Percentiles rank a stretch among this genome's conserved stretches.
Evolutionary conservation across 1,284 basidiomycete genomes (phyloP).

Genomic region (Earliella scabrosa): DNA sequence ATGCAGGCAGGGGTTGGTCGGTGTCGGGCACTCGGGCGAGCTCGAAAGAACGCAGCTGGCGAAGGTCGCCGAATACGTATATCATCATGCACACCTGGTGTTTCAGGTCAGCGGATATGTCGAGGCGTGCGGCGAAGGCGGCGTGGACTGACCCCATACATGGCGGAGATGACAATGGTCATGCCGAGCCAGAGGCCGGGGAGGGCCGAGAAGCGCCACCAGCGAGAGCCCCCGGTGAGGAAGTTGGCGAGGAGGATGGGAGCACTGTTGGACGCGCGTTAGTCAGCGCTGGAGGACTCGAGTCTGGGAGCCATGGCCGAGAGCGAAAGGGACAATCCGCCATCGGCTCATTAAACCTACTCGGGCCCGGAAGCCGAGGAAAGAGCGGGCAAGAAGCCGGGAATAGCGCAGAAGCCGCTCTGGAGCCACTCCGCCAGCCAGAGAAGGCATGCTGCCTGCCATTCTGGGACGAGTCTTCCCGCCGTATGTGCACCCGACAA

Average conservation of each 20-base stretch:
- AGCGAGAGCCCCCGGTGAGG: slow-evolving; percentile 45
- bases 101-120: not conserved
- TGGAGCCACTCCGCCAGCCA: too few species aligned
- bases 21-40: slow-evolving; percentile 67
- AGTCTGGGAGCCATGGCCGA: not conserved
- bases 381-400: not conserved
- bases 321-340: not conserved
- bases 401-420: not conserved
- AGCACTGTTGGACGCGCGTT: slow-evolving; percentile 43
- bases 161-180: slow-evolving; percentile 60
- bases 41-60: slow-evolving; percentile 79
- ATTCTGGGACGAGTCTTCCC: not conserved
- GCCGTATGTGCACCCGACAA: slow-evolving; percentile 4
- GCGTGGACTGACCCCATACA: slow-evolving; percentile 59
- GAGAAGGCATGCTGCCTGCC: slow-evolving; percentile 12
- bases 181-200: slow-evolving; percentile 75
- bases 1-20: slow-evolving; percentile 37
- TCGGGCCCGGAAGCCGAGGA: not conserved
- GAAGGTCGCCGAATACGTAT: slow-evolving; percentile 80
- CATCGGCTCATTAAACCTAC: not conserved
- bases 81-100: slow-evolving; percentile 59
- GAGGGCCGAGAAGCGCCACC: slow-evolving; percentile 62
- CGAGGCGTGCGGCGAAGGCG: too few species aligned
- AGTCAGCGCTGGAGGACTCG: too few species aligned
- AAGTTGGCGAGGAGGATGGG: slow-evolving; percentile 60